Conservation (phyloP, 805 yeast genomes). For the Cephaloascus fragrans region DNA sequence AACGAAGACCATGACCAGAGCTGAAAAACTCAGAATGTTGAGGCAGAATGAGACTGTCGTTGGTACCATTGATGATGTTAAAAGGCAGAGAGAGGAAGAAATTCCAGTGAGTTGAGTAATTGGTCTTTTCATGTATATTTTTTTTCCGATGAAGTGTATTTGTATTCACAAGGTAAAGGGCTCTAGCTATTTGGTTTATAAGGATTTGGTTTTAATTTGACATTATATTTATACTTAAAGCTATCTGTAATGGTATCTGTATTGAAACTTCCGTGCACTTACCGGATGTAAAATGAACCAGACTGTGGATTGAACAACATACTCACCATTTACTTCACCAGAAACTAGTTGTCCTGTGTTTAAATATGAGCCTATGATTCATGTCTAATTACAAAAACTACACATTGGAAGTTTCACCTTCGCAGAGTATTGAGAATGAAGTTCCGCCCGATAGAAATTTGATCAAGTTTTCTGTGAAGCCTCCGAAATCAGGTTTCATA, state of each 20-base stretch:
- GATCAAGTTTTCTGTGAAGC: slow-evolving; percentile 9
- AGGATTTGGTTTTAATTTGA: background rate
- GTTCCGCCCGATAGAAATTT: slow-evolving; percentile 5
- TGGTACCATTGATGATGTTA: slow-evolving; percentile 34
- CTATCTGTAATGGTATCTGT: too few relatives aligned
- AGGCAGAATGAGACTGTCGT: slow-evolving; percentile 65
- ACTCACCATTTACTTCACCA: too few relatives aligned
- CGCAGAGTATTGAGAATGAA: slow-evolving; percentile 6
- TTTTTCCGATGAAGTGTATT: too few relatives aligned
- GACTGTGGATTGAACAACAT: too few relatives aligned
- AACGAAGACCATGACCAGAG: slow-evolving; percentile 31
- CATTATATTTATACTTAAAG: slow-evolving; percentile 1
- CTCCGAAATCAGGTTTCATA: slow-evolving; percentile 6
- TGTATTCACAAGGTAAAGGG: too few relatives aligned
- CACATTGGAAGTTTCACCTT: slow-evolving; percentile 16
- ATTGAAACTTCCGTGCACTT: too few relatives aligned
- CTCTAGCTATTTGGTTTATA: too few relatives aligned
- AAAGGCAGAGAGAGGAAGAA: slow-evolving; percentile 6
- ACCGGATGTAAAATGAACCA: too few relatives aligned
- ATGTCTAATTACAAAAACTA: slow-evolving; percentile 23
- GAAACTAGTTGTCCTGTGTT: too few relatives aligned
- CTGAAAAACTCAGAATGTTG: slow-evolving; percentile 42
- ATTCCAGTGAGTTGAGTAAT: too few relatives aligned
- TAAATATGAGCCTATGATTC: too few relatives aligned
- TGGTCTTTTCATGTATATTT: background rate